phyloP scores from a whole-genome alignment of 257 asterid species.

The Osmanthus fragrans region DNA sequence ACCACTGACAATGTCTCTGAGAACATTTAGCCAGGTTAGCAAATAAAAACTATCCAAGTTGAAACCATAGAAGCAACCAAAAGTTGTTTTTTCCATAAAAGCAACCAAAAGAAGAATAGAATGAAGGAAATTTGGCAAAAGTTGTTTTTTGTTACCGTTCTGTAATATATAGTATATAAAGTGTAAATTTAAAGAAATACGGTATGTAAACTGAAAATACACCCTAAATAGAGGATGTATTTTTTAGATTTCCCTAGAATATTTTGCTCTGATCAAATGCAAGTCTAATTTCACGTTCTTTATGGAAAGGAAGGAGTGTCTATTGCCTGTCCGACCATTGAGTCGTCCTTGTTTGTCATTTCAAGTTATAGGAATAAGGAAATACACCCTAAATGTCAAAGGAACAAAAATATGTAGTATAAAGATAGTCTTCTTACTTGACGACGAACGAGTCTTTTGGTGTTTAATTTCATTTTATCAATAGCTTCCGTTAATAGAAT shows the following conservation, averaged over 20 bases:
- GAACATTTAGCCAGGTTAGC: no score
- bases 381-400: neutral
- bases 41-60: no score
- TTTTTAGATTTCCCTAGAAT: no score
- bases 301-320: neutral
- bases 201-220: no score
- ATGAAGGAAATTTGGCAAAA: no score
- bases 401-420: neutral
- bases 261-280: no score
- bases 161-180: no score
- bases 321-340: neutral
- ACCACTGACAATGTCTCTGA: neutral
- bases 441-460: constrained; percentile 86
- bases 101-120: neutral
- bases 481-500: constrained; percentile 59
- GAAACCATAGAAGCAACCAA: neutral
- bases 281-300: neutral
- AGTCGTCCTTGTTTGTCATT: neutral
- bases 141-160: no score
- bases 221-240: no score
- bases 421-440: constrained; percentile 59
- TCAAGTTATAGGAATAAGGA: neutral
- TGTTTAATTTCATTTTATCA: constrained; percentile 69
- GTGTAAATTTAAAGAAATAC: no score
- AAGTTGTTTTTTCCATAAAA: neutral